Conservation (phyloP, 1,284 basidiomycete species). For the Trametes sp. region DNA sequence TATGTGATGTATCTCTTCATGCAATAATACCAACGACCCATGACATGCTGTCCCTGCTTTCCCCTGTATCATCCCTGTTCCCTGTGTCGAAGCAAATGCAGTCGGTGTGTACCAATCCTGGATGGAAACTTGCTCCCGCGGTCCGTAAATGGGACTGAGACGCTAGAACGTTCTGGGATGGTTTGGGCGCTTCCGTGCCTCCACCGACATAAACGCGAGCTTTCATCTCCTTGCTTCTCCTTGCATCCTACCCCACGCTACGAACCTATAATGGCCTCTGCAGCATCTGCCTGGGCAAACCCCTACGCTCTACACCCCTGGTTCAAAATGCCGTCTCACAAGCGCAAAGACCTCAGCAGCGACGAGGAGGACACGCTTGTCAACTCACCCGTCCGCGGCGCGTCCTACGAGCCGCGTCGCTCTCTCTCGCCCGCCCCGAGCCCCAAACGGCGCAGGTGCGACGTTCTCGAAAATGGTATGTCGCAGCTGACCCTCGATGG, state of each 20-base stretch:
- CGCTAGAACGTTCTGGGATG: conserved; percentile 31
- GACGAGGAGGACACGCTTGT: conserved; percentile 29
- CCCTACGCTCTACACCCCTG: conserved; percentile 59
- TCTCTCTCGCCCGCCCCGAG: conserved; percentile 36
- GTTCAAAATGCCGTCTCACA: conserved; percentile 55
- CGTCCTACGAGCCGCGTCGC: conserved; percentile 23
- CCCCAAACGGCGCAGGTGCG: conserved; percentile 58
- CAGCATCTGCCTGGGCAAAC: conserved; percentile 39
- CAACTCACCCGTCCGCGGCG: conserved; percentile 21
- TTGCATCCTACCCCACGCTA: conserved; percentile 3
- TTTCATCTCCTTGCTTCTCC: neutral
- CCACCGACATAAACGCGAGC: conserved; percentile 12
- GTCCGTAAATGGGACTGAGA: conserved; percentile 9
- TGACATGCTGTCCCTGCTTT: conserved; percentile 28
- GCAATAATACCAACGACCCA: conserved; percentile 33
- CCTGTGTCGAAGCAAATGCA: neutral
- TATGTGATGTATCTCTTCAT: conserved; percentile 34
- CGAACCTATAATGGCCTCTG: conserved; percentile 36
- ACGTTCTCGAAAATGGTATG: conserved; percentile 63
- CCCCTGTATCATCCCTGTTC: neutral
- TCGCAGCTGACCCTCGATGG: conserved; percentile 56
- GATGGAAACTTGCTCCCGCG: conserved; percentile 1
- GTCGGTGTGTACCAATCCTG: neutral
- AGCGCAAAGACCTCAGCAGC: conserved; percentile 52
- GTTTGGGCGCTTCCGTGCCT: conserved; percentile 30